A percentile compares a stretch with the other conserved stretches of the same genome.
Conservation (phyloP, 2,329 filamentous ascomycete species). For the Sarocladium oryzae region DNA sequence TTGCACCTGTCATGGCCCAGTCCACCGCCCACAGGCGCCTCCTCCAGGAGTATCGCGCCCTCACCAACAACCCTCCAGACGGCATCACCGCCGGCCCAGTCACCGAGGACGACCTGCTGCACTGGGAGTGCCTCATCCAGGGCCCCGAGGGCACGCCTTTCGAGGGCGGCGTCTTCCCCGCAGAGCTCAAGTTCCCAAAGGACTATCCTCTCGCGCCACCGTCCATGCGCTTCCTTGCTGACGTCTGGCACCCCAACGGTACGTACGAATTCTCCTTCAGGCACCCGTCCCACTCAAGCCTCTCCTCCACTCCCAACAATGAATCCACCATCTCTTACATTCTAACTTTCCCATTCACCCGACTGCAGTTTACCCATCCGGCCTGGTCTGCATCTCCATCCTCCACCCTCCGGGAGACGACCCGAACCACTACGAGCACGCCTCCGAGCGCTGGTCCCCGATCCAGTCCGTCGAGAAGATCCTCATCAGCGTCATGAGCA, state of each 20-base stretch:
- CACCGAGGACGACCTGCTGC: constrained; percentile 87
- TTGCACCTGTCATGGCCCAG: constrained; percentile 52
- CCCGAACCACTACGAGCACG: constrained; percentile 96
- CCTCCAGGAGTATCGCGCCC: constrained; percentile 90
- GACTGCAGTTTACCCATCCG: constrained; percentile 73
- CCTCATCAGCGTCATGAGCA: constrained; percentile 93
- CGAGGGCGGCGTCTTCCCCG: constrained; percentile 91
- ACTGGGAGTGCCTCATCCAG: constrained; percentile 95
- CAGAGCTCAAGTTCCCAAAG: constrained; percentile 88
- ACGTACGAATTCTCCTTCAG: constrained; percentile 21
- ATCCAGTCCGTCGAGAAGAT: constrained; percentile 99
- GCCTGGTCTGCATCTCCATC: constrained; percentile 96
- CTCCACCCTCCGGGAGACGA: constrained; percentile 94
- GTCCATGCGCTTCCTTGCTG: constrained; percentile 89
- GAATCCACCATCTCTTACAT: neutral
- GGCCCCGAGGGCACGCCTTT: constrained; percentile 94
- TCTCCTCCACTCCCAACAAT: neutral
- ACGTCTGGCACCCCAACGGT: constrained; percentile 98
- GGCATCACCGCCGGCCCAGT: constrained; percentile 94
- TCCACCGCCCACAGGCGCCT: constrained; percentile 70
- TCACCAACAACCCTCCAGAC: constrained; percentile 92
- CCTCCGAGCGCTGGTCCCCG: constrained; percentile 90
- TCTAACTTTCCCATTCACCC: neutral
- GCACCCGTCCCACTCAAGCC: neutral
- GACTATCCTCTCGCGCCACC: constrained; percentile 97